Evolutionary conservation across 768 basidiomycete species (phyloP), one percentile per base, ranked within the genome.

Genomic region (Lactarius indigo): DNA sequence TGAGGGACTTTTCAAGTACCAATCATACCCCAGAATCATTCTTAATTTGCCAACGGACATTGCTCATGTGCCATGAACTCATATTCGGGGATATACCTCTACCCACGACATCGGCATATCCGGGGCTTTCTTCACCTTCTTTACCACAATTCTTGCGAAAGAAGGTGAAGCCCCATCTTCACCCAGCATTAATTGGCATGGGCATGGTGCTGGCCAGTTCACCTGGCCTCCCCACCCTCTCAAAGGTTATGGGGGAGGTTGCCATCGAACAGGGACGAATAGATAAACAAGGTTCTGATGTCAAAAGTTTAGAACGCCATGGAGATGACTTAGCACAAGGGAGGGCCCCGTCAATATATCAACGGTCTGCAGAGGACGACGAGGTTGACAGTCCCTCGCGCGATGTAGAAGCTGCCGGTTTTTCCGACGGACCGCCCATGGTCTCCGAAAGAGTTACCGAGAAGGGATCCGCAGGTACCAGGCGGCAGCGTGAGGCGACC

Each of bases 51-150:
- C 94, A 96, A 77, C 87, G 96, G 67, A 86, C 95, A 44, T 79
- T 98, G 65, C 92, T 92, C 75, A 85, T 85, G 75, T 96, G 96
- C 73, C 96, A 98, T 77, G 91, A 95, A 78, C 95, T 98, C 76
- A 96, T 99, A 73, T 99, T 97, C 75, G 87, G 87, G 57, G 93
- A 98, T 76, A 81, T 90, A 39, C 87, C 94, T 13, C 79, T 86
- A 28, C 84, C 88, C 9, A 78, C 83, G 13, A 77, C 82, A 12
- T 81, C 86, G 3, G 91, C 93, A 1, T 96, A 96, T 74, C 79
- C 85, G 17, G 80, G 83, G 9, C 75, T 90, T 70, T 79, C 77
- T 71, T 75, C 84, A 18, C 82, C 86, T 42, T 75, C 78, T 50
- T 79, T 79, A 30, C 78, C 83, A 20, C 83, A 82, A 41, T 82